These are phyloP conservation scores for Aspergillus sp. DNA, from an alignment of 2,329 filamentous ascomycete genomes.

Conservation along the genomic window DNA sequence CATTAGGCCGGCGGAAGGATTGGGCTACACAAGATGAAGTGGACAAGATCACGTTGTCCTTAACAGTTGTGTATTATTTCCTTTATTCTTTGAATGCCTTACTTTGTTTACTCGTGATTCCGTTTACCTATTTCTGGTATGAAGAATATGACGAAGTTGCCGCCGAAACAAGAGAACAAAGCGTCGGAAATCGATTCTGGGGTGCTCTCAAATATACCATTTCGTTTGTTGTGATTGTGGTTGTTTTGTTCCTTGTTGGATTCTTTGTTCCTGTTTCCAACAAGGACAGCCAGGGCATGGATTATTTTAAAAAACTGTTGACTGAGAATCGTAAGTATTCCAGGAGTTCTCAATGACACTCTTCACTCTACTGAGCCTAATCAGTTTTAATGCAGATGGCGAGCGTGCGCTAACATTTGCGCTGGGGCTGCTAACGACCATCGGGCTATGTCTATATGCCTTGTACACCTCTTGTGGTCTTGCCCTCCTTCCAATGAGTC, in stretches of 20 bases:
- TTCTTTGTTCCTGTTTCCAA: slow-evolving; percentile 86
- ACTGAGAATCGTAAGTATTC: slow-evolving; percentile 65
- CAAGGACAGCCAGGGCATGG: slow-evolving; percentile 65
- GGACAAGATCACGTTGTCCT: slow-evolving; percentile 69
- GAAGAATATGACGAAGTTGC: slow-evolving; percentile 95
- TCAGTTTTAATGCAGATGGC: slow-evolving; percentile 52
- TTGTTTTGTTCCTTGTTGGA: slow-evolving; percentile 81
- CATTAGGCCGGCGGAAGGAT: slow-evolving; percentile 78
- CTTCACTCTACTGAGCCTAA: slow-evolving; percentile 2
- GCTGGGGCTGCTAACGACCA: slow-evolving; percentile 78
- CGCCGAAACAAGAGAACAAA: slow-evolving; percentile 71
- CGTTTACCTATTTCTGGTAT: slow-evolving; percentile 97
- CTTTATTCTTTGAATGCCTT: slow-evolving; percentile 89
- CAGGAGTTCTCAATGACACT: background rate
- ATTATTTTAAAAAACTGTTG: slow-evolving; percentile 84
- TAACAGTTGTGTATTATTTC: slow-evolving; percentile 87
- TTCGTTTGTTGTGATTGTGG: slow-evolving; percentile 68
- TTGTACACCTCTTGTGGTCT: slow-evolving; percentile 86
- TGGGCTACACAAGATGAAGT: slow-evolving; percentile 87
- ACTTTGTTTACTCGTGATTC: slow-evolving; percentile 82
- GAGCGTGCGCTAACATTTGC: slow-evolving; percentile 90
- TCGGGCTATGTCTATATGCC: slow-evolving; percentile 81
- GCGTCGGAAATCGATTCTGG: slow-evolving; percentile 66
- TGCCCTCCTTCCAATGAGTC: slow-evolving; percentile 78
- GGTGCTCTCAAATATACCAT: slow-evolving; percentile 89